Conservation (phyloP, 108 stramenopile species). For the Mediolabrus comicus region DNA sequence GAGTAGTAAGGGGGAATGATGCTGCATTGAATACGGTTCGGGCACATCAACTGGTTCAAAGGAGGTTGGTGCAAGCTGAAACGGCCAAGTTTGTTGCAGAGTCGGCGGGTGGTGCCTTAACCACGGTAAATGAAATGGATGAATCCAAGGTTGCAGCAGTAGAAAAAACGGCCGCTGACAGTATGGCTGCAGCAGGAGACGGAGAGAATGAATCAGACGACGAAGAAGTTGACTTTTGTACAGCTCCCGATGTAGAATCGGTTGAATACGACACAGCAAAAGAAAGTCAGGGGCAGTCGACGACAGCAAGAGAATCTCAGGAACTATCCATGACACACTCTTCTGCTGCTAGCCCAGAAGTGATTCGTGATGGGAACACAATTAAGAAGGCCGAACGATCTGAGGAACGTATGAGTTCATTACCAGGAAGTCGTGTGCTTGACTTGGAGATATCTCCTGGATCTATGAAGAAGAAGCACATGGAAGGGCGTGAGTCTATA, state of each 20-base stretch:
- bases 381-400: constrained; percentile 14
- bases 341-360: constrained; percentile 6
- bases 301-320: constrained; percentile 18
- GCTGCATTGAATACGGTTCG: constrained; percentile 30
- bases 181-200: background rate
- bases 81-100: constrained; percentile 17
- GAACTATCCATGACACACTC: background rate
- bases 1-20: constrained; percentile 28
- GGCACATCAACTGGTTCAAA: constrained; percentile 16
- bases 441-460: background rate
- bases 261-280: constrained; percentile 25
- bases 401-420: background rate
- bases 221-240: constrained; percentile 18
- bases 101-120: background rate
- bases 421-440: constrained; percentile 1
- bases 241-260: constrained; percentile 11
- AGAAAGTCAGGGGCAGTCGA: constrained; percentile 4
- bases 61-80: constrained; percentile 4
- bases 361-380: constrained; percentile 32
- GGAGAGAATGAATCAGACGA: background rate
- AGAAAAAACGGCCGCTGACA: background rate
- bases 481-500: constrained; percentile 7
- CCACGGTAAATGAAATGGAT: background rate
- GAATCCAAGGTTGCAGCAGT: background rate
- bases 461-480: background rate